A percentile compares a stretch with the other conserved stretches of the same genome.
Evolutionary conservation across 352 stramenopile genomes (phyloP).

Genomic region (Globisporangium uncinulatum): DNA sequence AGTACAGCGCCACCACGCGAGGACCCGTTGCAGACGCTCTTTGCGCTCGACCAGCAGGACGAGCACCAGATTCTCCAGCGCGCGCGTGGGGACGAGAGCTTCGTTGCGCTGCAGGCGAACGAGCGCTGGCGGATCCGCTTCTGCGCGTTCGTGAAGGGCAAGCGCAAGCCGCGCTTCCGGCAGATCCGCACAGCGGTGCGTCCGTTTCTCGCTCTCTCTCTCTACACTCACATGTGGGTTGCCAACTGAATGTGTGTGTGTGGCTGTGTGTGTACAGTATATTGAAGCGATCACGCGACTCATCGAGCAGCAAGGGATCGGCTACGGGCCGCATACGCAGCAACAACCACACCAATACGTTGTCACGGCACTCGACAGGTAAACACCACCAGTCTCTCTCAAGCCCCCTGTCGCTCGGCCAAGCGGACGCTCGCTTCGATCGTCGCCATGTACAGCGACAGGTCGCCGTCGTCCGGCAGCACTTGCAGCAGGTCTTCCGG

Average conservation of each 20-base stretch:
- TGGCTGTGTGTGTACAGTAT: conserved; percentile 24
- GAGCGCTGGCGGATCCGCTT: conserved; percentile 56
- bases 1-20: conserved; percentile 5
- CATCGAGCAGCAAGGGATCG: conserved; percentile 42
- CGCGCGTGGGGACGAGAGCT: conserved; percentile 44
- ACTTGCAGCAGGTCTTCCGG: conserved; percentile 74
- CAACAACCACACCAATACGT: not conserved
- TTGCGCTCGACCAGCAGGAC: conserved; percentile 45
- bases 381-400: conserved; percentile 1
- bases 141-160: conserved; percentile 43
- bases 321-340: conserved; percentile 10
- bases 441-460: conserved; percentile 68
- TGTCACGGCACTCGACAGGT: conserved; percentile 6
- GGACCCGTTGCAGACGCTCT: conserved; percentile 20
- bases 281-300: conserved; percentile 64
- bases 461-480: conserved; percentile 69
- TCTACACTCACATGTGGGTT: not conserved
- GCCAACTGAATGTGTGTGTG: not conserved
- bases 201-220: conserved; percentile 1
- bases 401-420: conserved; percentile 19
- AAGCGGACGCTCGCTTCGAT: conserved; percentile 60
- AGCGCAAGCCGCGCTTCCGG: conserved; percentile 37
- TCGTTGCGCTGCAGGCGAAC: conserved; percentile 37
- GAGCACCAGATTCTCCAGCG: conserved; percentile 40
- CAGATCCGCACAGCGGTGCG: conserved; percentile 40